Percentiles rank a stretch among this genome's conserved stretches.
Evolutionary conservation across 768 basidiomycete species (phyloP).

Genomic region (Boletus edulis): DNA sequence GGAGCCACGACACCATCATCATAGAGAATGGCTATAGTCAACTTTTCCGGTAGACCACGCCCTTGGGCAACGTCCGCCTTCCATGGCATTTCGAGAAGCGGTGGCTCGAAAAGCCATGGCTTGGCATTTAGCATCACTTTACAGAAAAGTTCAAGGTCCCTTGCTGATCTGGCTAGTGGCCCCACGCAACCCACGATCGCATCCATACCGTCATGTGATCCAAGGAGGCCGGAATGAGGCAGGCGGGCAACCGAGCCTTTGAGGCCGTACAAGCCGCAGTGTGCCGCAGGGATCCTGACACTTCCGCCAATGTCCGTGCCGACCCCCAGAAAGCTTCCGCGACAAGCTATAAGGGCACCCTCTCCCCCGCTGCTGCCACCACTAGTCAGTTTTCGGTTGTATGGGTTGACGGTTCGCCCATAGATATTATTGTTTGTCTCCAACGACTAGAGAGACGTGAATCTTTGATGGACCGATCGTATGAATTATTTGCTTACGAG

Average conservation of each 20-base stretch:
- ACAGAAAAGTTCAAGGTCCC: constrained; percentile 50
- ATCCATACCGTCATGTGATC: constrained; percentile 54
- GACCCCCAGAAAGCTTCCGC: constrained; percentile 39
- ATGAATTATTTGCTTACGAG: constrained; percentile 34
- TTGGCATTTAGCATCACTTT: constrained; percentile 43
- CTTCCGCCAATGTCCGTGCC: constrained; percentile 53
- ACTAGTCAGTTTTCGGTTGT: constrained; percentile 41
- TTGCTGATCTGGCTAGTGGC: constrained; percentile 45
- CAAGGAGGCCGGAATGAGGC: constrained; percentile 48
- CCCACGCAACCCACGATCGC: constrained; percentile 50
- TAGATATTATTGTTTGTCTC: constrained; percentile 51
- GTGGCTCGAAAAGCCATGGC: constrained; percentile 46
- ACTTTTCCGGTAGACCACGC: constrained; percentile 36
- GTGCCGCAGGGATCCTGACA: constrained; percentile 41
- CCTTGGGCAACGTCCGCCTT: constrained; percentile 38
- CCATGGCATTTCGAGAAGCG: constrained; percentile 52
- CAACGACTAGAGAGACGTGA: constrained; percentile 37
- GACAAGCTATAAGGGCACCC: constrained; percentile 42
- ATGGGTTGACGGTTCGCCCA: constrained; percentile 72
- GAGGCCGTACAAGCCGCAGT: constrained; percentile 42
- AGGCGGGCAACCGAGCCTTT: constrained; percentile 49
- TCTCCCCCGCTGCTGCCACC: constrained; percentile 53
- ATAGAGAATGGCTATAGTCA: constrained; percentile 47
- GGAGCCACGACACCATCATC: constrained; percentile 51
- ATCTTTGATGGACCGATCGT: background rate